These are phyloP conservation scores for Boletus vermiculosoides DNA, from an alignment of 768 basidiomycete species.

Conservation along the genomic window DNA sequence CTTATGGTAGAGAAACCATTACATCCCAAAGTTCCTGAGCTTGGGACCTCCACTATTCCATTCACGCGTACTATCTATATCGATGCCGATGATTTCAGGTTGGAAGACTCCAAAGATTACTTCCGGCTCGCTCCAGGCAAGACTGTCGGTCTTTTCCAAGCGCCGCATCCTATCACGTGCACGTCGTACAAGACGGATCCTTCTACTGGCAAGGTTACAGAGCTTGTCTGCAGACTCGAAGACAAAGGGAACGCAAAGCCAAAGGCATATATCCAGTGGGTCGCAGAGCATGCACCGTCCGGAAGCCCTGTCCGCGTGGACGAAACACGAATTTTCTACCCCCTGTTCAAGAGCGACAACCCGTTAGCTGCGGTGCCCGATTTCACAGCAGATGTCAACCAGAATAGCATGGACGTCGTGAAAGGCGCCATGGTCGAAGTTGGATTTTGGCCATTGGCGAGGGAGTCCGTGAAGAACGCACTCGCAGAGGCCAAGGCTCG, in stretches of 20 bases:
- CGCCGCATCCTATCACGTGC: constrained; percentile 88
- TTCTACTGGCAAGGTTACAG: constrained; percentile 66
- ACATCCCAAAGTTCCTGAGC: constrained; percentile 89
- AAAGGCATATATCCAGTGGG: constrained; percentile 97
- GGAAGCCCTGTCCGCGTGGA: constrained; percentile 82
- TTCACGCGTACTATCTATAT: constrained; percentile 91
- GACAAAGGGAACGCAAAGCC: constrained; percentile 73
- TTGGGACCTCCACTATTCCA: constrained; percentile 78
- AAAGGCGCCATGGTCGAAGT: constrained; percentile 82
- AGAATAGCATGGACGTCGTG: constrained; percentile 76
- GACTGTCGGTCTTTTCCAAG: constrained; percentile 94
- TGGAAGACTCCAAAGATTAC: constrained; percentile 90
- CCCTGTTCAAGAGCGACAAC: constrained; percentile 91
- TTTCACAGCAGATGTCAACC: constrained; percentile 79
- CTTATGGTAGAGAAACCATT: constrained; percentile 85
- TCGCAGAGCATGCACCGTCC: constrained; percentile 76
- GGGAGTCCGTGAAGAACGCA: constrained; percentile 62
- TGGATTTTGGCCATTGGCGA: constrained; percentile 85
- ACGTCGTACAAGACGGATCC: constrained; percentile 83
- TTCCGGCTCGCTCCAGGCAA: constrained; percentile 98
- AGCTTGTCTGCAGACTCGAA: constrained; percentile 79
- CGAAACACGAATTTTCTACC: constrained; percentile 91
- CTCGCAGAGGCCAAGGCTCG: constrained; percentile 60
- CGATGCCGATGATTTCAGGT: constrained; percentile 89
- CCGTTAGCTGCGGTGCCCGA: constrained; percentile 68